Conservation (phyloP, 306 rosid genomes). For the Prunus persica region Prunus_persica_NCBIv2 NC_034014.1:25045501-25046000, state of each 20-base stretch:
- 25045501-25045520: constrained; percentile 28
- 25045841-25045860: constrained; percentile 46
- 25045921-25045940: background rate
- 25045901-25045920: constrained; percentile 40
- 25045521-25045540: constrained; percentile 27
- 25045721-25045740: background rate
- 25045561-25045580: constrained; percentile 42
- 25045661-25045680: constrained; percentile 43
- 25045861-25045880: constrained; percentile 71
- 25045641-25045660: constrained; percentile 68
- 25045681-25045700: background rate
- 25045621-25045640: constrained; percentile 78
- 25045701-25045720: background rate
- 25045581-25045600: constrained; percentile 39
- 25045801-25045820: constrained; percentile 68
- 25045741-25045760: background rate
- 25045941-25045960: constrained; percentile 1
- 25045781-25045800: constrained; percentile 60
- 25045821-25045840: constrained; percentile 50
- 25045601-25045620: constrained; percentile 54
- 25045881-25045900: constrained; percentile 70
- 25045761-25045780: constrained; percentile 62
- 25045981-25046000: constrained; percentile 48
- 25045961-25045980: background rate
- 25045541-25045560: constrained; percentile 7